Evolutionary conservation across 192 early-diverging fungal genomes (phyloP), one percentile per base, ranked within the genome.

Genomic region (Oehlia diaphana): DNA sequence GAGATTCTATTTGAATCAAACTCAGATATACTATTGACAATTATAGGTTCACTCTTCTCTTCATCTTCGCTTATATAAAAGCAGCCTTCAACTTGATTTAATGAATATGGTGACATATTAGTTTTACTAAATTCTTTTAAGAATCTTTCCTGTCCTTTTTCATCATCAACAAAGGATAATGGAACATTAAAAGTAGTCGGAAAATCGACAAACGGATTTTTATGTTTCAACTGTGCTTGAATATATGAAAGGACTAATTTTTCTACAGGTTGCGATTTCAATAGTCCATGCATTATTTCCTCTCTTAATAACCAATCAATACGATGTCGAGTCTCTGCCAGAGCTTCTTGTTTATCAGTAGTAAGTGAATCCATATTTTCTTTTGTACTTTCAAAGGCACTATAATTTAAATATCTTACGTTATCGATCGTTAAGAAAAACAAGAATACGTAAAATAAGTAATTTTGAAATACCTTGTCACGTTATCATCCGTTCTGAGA

Each of bases 231-330:
- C 44, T 91, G 88, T 3, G 82, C 80, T 63, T 91, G 87, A 19
- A 89, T 83, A 79, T 87, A 86, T 44, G 81, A 74, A 14, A 91
- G 76, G 0, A 87, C 83, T 16, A 84, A 79, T 23, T 85, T 79
- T 2, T 88, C 86, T 7, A 92, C 82, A 10, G 91, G 90, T 8
- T 84, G 76, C n/a, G 91, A 82, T 26, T 87, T 82, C 37, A 95
- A 81, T 28, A 95, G 79, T 0, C 88, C 85, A 80, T 92, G 90
- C 87, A 95, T 90, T 26, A 95, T 87, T 82, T 95, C 93, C 68
- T 95, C 91, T 53, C 91, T 91, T n/a, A 93, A 84, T 1, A 93
- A 72, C 85, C 83, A 86, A 23, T 90, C 87, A 16, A 95, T 79
- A 44, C 89, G 82, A 2, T 84, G 78, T 66, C 87, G 86, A 2